Base-by-base conservation (phyloP, 768 basidiomycete genomes). In the Kockovaella imperatae region DNA sequence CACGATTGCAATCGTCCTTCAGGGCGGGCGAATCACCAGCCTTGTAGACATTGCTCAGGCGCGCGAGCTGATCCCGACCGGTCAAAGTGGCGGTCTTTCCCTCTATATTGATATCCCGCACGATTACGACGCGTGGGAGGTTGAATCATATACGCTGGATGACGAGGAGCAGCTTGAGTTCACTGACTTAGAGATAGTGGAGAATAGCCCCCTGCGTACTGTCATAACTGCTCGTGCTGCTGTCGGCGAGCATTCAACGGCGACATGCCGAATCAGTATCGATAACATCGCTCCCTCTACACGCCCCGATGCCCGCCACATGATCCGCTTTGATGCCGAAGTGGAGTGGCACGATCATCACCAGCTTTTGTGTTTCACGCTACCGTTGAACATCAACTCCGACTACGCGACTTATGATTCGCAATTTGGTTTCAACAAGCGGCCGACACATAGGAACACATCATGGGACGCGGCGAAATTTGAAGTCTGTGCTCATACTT, bases 391-490 rank as follows among this genome's bases (percentile, higher is more conserved):
- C 56, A 87, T 97, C 45, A 82, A 83, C 54, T 83, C 77, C 52
- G 79, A 81, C 32, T 77, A 81, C 49, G 91, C 90, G 0, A 88
- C 82, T 0, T 97, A 91, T 64, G 91, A 95, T 69, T 86, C 86
- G 3, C 89, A 88, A 58, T 96, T 90, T 57, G 93, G 93, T 0
- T 79, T 80, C 59, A 78, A 91, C n/a, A 82, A 87, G 59, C 78
- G 93, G 35, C 85, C 93, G 1, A 96, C 90, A 3, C 84, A 91
- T 73, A 87, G 89, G 74, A 97, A 96, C 62, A 95, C 90, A 5
- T 85, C 82, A 0, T 83, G 82, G 78, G 67, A 61, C 24, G 40
- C 44, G 13, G 64, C 64, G 38, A 91, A 89, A 76, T 97, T 97
- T 57, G 93, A 97, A 72, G 93, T 96, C 15, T 93, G 88, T 66